A percentile compares a stretch with the other conserved stretches of the same genome.
Conservation (phyloP, 2,329 filamentous ascomycete species). For the Arachnomyces sp. region DNA sequence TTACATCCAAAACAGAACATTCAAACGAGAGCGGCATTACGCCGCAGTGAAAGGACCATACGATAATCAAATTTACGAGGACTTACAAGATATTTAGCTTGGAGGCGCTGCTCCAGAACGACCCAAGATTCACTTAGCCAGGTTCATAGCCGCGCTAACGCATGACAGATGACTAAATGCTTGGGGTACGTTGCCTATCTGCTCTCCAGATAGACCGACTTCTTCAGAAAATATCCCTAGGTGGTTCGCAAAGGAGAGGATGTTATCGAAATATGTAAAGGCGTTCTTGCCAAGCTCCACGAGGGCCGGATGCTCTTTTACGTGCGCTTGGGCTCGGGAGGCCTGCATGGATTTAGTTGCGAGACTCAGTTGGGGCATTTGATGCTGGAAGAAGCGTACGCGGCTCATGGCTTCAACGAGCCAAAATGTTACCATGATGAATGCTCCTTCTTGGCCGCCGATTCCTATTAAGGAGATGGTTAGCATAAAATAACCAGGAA, state of each 20-base stretch:
- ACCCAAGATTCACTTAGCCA: conserved; percentile 53
- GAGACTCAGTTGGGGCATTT: too few relatives aligned
- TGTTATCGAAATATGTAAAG: conserved; percentile 67
- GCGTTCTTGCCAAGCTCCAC: conserved; percentile 37
- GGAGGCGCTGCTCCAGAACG: too few relatives aligned
- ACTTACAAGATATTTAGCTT: too few relatives aligned
- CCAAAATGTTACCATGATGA: conserved; percentile 79
- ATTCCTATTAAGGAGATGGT: conserved; percentile 47
- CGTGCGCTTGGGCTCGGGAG: conserved; percentile 15
- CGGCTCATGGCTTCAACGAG: conserved; percentile 69
- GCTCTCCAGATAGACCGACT: conserved; percentile 65
- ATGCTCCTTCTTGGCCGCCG: conserved; percentile 65
- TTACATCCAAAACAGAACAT: too few relatives aligned
- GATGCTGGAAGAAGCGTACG: conserved; percentile 38
- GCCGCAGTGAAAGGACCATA: too few relatives aligned
- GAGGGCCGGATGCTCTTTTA: conserved; percentile 23
- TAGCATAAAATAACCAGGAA: conserved; percentile 12
- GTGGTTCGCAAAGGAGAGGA: conserved; percentile 68
- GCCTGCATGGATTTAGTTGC: conserved; percentile 2
- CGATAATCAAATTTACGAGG: too few relatives aligned
- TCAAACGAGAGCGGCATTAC: too few relatives aligned
- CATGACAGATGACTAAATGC: conserved; percentile 69
- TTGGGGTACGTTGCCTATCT: conserved; percentile 71
- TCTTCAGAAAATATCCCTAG: conserved; percentile 72
- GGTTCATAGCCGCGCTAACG: conserved; percentile 68